Conservation (phyloP, 257 asterid genomes). For the Fraxinus excelsior region DNA sequence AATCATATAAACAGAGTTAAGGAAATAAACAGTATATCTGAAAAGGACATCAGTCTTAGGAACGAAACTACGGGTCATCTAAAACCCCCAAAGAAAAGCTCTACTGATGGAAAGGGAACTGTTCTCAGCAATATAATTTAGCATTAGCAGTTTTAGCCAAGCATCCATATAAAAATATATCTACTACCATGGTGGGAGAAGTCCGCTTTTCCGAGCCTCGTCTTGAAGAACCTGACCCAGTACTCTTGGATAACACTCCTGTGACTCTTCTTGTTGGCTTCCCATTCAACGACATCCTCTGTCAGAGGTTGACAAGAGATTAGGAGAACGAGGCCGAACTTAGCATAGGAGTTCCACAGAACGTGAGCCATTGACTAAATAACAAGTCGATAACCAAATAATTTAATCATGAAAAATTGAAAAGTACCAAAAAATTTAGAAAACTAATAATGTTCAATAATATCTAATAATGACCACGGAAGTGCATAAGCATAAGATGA, state of each 20-base stretch:
- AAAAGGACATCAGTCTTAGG: background rate
- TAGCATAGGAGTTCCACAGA: no score
- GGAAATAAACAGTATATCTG: background rate
- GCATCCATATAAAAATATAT: slow-evolving; percentile 2
- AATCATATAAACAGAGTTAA: background rate
- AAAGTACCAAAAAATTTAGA: no score
- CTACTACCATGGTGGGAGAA: slow-evolving; percentile 63
- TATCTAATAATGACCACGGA: no score
- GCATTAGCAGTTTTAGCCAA: slow-evolving; percentile 13
- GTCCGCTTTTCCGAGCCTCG: slow-evolving; percentile 62
- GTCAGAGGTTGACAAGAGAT: background rate
- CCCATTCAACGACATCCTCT: slow-evolving; percentile 66
- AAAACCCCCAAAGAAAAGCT: background rate
- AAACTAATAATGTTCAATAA: no score
- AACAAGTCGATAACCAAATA: no score
- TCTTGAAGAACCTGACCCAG: slow-evolving; percentile 60
- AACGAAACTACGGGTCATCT: background rate
- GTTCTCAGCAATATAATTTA: slow-evolving; percentile 22
- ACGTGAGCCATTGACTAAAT: no score
- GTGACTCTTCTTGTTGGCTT: slow-evolving; percentile 54
- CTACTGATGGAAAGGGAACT: background rate
- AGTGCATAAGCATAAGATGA: background rate
- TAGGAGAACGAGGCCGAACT: no score
- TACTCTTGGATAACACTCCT: slow-evolving; percentile 51
- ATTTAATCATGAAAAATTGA: no score